Evolutionary conservation across 129 eudicot genomes (phyloP).

Genomic region (Lactuca saligna): DNA sequence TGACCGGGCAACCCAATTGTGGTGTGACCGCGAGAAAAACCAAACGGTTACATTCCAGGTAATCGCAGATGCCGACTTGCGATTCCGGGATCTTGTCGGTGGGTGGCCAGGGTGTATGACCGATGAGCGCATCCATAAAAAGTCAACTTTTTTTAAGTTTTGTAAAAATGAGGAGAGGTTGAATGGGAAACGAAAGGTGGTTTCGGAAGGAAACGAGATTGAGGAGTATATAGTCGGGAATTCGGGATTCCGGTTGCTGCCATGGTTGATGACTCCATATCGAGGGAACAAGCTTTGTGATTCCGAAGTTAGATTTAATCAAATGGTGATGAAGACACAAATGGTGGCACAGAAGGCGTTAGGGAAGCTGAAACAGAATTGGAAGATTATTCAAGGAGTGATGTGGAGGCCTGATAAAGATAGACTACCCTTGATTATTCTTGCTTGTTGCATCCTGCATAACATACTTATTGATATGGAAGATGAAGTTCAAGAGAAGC

Average conservation of each 20-base stretch:
- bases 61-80: constrained; percentile 55
- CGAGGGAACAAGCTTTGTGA: constrained; percentile 36
- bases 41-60: constrained; percentile 55
- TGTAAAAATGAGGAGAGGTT: constrained; percentile 43
- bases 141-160: constrained; percentile 41
- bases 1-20: constrained; percentile 35
- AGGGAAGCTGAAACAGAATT: constrained; percentile 51
- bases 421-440: constrained; percentile 47
- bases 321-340: constrained; percentile 38
- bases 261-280: constrained; percentile 64
- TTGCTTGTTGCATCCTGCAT: constrained; percentile 64
- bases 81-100: constrained; percentile 46
- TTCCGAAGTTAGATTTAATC: constrained; percentile 39
- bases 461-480: constrained; percentile 63
- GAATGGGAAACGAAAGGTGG: constrained; percentile 32
- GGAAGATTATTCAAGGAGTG: constrained; percentile 56
- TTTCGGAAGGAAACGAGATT: constrained; percentile 41
- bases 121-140: constrained; percentile 37
- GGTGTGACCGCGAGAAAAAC: constrained; percentile 48
- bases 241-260: constrained; percentile 44
- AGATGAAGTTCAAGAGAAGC: constrained; percentile 52
- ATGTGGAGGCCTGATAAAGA: constrained; percentile 78
- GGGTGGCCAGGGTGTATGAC: constrained; percentile 68
- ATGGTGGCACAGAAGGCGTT: constrained; percentile 54
- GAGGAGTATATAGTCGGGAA: constrained; percentile 60